A percentile compares a stretch with the other conserved stretches of the same genome.
These are phyloP conservation scores for Turnera subulata DNA, from an alignment of 345 rosid species.

Conservation along the genomic window DNA sequence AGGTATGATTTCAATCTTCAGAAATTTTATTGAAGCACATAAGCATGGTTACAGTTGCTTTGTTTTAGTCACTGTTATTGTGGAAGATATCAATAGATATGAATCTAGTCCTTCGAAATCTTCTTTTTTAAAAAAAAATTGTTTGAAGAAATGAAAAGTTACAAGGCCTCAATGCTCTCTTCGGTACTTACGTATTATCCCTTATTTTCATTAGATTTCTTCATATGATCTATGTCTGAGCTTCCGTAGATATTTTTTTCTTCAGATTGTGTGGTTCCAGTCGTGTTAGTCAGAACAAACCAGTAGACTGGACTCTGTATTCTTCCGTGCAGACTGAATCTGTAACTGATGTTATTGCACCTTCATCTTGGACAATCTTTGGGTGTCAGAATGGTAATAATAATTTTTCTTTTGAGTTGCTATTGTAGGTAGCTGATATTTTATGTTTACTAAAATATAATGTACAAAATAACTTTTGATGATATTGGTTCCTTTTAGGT, in stretches of 20 bases:
- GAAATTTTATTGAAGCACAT: slow-evolving; percentile 7
- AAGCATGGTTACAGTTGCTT: background rate
- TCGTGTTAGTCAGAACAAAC: slow-evolving; percentile 36
- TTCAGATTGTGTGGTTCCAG: slow-evolving; percentile 60
- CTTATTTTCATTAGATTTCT: slow-evolving; percentile 11
- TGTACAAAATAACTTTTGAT: too few species aligned
- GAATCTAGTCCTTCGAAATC: background rate
- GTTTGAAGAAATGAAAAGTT: background rate
- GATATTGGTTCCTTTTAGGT: slow-evolving; percentile 48
- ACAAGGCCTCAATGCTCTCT: background rate
- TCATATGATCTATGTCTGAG: slow-evolving; percentile 10
- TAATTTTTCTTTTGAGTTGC: background rate
- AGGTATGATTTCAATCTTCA: slow-evolving; percentile 28
- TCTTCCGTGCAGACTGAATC: slow-evolving; percentile 51
- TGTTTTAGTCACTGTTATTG: slow-evolving; percentile 1
- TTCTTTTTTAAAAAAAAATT: slow-evolving; percentile 7
- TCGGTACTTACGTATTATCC: background rate
- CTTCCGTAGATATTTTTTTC: slow-evolving; percentile 11
- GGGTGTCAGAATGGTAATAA: slow-evolving; percentile 85
- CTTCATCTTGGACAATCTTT: slow-evolving; percentile 92
- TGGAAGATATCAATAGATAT: background rate
- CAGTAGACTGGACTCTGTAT: slow-evolving; percentile 74
- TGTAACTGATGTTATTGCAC: slow-evolving; percentile 83
- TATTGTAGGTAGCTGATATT: slow-evolving; percentile 9
- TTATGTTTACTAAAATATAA: too few species aligned